A percentile compares a stretch with the other conserved stretches of the same genome.
phyloP scores from a whole-genome alignment of 306 rosid genomes.

The Hylodesmum podocarpum region DNA sequence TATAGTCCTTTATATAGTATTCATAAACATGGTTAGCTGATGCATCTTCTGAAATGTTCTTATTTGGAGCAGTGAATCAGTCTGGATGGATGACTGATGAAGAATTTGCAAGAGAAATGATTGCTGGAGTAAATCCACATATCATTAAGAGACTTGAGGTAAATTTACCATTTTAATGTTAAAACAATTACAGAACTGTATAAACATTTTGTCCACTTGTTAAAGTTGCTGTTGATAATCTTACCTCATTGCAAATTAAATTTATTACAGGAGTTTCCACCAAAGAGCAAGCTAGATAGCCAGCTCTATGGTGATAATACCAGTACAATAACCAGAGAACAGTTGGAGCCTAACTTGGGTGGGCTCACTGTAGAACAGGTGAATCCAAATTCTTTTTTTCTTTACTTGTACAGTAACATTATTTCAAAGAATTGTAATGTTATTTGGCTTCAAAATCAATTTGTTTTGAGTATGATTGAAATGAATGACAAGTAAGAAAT shows the following conservation, averaged over 20 bases:
- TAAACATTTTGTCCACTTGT: neutral
- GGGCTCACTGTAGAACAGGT: conserved; percentile 64
- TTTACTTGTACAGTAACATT: neutral
- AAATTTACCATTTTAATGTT: conserved; percentile 12
- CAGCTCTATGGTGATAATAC: conserved; percentile 58
- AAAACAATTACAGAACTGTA: neutral
- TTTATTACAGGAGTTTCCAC: conserved; percentile 64
- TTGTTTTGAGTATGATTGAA: neutral
- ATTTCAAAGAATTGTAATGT: neutral
- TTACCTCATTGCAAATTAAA: neutral
- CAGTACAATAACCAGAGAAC: conserved; percentile 49
- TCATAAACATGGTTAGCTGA: neutral
- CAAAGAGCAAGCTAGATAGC: conserved; percentile 60
- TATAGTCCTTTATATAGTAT: neutral
- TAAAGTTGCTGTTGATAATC: neutral
- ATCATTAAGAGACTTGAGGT: conserved; percentile 42
- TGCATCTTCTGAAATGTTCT: neutral
- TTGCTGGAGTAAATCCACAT: conserved; percentile 76
- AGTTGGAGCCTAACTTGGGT: conserved; percentile 48
- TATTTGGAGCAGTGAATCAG: conserved; percentile 43
- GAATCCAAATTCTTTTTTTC: neutral
- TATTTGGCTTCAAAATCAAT: neutral
- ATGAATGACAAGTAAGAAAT: neutral
- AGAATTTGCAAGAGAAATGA: conserved; percentile 75
- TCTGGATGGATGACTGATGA: conserved; percentile 81